Conservation (phyloP, 2,329 filamentous ascomycete genomes). For the Botryosphaeria dothidea region DNA sequence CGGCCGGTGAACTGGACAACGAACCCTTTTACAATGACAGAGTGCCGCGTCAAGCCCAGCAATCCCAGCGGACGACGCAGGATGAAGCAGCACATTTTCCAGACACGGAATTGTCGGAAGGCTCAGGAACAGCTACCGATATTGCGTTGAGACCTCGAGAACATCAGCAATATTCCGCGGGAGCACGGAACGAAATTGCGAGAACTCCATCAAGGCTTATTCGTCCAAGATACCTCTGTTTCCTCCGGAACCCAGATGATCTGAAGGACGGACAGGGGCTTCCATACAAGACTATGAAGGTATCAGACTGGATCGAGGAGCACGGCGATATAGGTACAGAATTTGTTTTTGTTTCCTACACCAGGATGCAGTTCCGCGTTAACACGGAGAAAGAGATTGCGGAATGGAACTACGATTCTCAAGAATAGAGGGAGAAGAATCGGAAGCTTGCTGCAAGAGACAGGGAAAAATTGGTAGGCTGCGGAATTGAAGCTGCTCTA, state of each 20-base stretch:
- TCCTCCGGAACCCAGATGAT: not conserved
- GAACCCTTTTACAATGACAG: too few relatives aligned
- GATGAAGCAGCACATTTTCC: not conserved
- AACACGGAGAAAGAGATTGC: not conserved
- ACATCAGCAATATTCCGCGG: not conserved
- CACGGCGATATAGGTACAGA: constrained; percentile 1
- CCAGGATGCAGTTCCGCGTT: constrained; percentile 14
- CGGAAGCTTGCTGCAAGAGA: not conserved
- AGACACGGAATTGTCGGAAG: not conserved
- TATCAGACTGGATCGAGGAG: not conserved
- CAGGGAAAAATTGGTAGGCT: not conserved
- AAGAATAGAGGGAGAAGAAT: not conserved
- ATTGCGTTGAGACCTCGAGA: not conserved
- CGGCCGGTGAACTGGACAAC: not conserved
- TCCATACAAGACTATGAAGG: not conserved
- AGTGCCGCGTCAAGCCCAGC: too few relatives aligned
- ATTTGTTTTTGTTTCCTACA: constrained; percentile 19
- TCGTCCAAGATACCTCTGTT: constrained; percentile 12
- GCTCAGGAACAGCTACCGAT: not conserved
- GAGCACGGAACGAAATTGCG: not conserved
- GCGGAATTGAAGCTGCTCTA: not conserved
- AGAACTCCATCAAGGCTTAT: not conserved
- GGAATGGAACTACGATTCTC: not conserved
- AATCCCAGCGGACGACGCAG: too few relatives aligned
- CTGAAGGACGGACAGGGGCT: not conserved